These are phyloP conservation scores for Globisporangium viniferum DNA, from an alignment of 352 stramenopile species.

Conservation along the genomic window DNA sequence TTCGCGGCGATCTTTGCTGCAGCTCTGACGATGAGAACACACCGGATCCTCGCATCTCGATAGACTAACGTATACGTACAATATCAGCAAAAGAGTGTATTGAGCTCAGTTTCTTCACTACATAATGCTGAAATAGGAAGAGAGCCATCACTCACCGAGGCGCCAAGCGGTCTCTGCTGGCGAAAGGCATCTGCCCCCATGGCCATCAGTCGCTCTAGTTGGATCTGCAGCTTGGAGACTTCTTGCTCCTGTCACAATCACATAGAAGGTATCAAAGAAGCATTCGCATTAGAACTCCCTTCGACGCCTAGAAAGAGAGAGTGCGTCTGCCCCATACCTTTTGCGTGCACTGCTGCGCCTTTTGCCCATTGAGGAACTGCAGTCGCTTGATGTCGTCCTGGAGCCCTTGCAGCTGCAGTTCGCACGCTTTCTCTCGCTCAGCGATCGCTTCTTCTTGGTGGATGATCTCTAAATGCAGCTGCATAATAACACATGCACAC, in stretches of 20 bases:
- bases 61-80: constrained; percentile 14
- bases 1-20: constrained; percentile 1
- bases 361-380: constrained; percentile 64
- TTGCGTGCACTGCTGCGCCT: constrained; percentile 42
- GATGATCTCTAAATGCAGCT: constrained; percentile 80
- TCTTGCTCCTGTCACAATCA: constrained; percentile 45
- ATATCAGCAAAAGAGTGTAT: too few relatives aligned
- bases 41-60: constrained; percentile 30
- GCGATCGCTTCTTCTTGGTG: constrained; percentile 74
- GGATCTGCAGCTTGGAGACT: constrained; percentile 56
- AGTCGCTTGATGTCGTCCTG: constrained; percentile 71
- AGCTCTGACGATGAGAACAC: constrained; percentile 11
- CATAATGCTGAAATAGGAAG: too few relatives aligned
- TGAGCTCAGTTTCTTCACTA: too few relatives aligned
- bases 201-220: constrained; percentile 53
- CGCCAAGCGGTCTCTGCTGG: constrained; percentile 10
- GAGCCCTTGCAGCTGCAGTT: constrained; percentile 63
- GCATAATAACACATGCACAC: background rate
- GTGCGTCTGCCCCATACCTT: constrained; percentile 28
- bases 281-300: background rate
- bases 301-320: background rate
- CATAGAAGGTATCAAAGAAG: background rate
- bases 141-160: constrained; percentile 3
- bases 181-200: constrained; percentile 23
- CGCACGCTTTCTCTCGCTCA: constrained; percentile 59